Evolutionary conservation across 2,329 filamentous ascomycete genomes (phyloP), one percentile per base, ranked within the genome.

Genomic region (Aspergillus sp.): DNA sequence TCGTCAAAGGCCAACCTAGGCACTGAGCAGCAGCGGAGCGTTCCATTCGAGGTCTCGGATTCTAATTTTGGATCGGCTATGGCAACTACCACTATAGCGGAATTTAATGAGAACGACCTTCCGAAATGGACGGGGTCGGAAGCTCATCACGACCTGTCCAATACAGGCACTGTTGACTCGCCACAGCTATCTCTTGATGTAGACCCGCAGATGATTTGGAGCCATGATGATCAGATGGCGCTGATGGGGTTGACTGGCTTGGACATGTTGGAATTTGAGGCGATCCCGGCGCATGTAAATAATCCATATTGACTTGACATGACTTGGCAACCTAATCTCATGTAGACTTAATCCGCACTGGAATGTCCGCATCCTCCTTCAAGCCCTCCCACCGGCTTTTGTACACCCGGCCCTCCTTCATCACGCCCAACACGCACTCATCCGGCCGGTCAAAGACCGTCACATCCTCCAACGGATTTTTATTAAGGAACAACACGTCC

Each of bases 391-490:
- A 57, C 1, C 48, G 48, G 5, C 55, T 65, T 37, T 51, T 51
- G 41, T 51, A 51, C 19, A 85, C 74, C n/a, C 80, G 71, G 1
- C 84, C 83, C 39, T 83, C 82, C 65, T 86, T 85, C 19, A 86
- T 73, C 0, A 85, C 81, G 2, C 75, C 79, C 44, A 84, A 62
- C 7, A 85, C 57, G 17, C 77, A 72, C 63, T 76, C 73, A 50
- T 84, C 78, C 2, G 78, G 78, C 41, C 72, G 64, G 58, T 81
- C 81, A 25, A 87, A 65, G 4, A 84, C 70, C 0, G 75, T 74
- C 17, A 86, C 77, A 64, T 86, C 78, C n/a, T 84, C 77, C 52
- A 87, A 67, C 2, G 84, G 84, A 62, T 85, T 85, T 43, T 64
- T 62, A 40, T 79, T 78, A 43, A 85, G 63, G 3, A 86, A 70